Conservation (phyloP, 139 green algal genomes). For the Dunaliella sp. region DNA sequence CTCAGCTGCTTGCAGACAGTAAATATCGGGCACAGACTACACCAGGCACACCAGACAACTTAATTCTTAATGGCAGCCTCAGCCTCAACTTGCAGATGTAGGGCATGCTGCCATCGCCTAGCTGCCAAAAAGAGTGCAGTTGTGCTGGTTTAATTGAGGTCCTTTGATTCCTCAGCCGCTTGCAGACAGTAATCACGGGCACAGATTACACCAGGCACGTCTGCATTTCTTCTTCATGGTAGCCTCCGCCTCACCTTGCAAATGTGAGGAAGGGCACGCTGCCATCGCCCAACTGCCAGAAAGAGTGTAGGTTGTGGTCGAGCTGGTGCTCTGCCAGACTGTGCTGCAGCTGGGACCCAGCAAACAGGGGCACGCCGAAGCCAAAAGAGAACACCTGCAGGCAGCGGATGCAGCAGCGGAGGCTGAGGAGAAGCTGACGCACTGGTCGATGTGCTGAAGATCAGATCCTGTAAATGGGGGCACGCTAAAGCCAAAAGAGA, state of each 20-base stretch:
- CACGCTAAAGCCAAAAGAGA: constrained; percentile 26
- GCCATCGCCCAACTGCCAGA: constrained; percentile 5
- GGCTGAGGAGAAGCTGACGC: background rate
- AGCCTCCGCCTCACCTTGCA: background rate
- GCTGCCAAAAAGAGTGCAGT: background rate
- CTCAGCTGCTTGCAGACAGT: too few relatives aligned
- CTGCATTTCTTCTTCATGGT: too few relatives aligned
- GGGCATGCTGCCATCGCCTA: background rate
- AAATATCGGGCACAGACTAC: too few relatives aligned
- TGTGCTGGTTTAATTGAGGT: too few relatives aligned
- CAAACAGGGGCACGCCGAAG: constrained; percentile 30
- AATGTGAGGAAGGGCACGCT: constrained; percentile 10
- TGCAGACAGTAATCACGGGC: too few relatives aligned
- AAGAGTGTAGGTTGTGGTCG: background rate
- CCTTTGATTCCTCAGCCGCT: too few relatives aligned
- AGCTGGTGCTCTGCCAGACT: constrained; percentile 7
- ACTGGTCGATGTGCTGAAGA: constrained; percentile 4
- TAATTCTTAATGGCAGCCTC: too few relatives aligned
- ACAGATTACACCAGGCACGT: too few relatives aligned
- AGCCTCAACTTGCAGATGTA: constrained; percentile 11
- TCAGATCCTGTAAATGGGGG: constrained; percentile 24
- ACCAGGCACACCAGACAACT: too few relatives aligned
- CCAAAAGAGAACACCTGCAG: constrained; percentile 29
- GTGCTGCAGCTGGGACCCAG: constrained; percentile 6
- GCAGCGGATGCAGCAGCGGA: background rate